Evolutionary conservation across 2,329 filamentous ascomycete species (phyloP).

Genomic region (Pleurostoma richardsiae): DNA sequence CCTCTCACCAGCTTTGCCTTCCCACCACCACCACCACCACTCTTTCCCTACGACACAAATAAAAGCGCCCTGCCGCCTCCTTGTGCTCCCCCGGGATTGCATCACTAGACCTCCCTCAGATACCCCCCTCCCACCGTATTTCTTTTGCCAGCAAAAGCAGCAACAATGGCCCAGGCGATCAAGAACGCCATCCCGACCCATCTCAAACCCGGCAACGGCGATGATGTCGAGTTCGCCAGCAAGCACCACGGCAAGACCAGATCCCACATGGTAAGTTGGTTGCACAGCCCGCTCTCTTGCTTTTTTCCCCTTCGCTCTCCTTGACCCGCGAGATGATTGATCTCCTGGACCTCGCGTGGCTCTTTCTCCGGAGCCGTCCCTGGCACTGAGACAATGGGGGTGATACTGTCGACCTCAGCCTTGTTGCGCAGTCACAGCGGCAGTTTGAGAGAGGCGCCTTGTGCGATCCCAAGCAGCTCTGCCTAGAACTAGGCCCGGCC

Average conservation of each 20-base stretch:
- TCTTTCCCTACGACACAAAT: too few relatives aligned
- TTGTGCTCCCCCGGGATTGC: not conserved
- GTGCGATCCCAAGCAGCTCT: too few relatives aligned
- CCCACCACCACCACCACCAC: too few relatives aligned
- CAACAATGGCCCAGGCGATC: conserved; percentile 57
- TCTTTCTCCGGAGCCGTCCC: too few relatives aligned
- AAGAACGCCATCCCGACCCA: conserved; percentile 79
- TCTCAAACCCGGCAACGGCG: conserved; percentile 60
- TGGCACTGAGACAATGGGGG: too few relatives aligned
- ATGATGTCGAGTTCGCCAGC: conserved; percentile 45
- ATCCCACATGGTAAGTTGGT: conserved; percentile 71
- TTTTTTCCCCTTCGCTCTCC: conserved; percentile 2
- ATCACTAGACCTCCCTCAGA: not conserved
- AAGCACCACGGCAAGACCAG: conserved; percentile 81
- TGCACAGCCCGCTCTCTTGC: conserved; percentile 2
- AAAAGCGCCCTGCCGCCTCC: not conserved
- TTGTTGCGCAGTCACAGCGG: too few relatives aligned
- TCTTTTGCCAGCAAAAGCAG: conserved; percentile 4
- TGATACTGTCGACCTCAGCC: too few relatives aligned
- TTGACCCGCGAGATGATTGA: too few relatives aligned
- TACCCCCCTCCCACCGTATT: not conserved
- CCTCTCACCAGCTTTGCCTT: not conserved
- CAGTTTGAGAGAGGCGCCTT: too few relatives aligned
- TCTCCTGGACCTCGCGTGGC: too few relatives aligned
- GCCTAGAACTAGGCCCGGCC: too few relatives aligned